A percentile compares a stretch with the other conserved stretches of the same genome.
Conservation (phyloP, 2,329 filamentous ascomycete genomes). For the Microdochium trichocladiopsis region DNA sequence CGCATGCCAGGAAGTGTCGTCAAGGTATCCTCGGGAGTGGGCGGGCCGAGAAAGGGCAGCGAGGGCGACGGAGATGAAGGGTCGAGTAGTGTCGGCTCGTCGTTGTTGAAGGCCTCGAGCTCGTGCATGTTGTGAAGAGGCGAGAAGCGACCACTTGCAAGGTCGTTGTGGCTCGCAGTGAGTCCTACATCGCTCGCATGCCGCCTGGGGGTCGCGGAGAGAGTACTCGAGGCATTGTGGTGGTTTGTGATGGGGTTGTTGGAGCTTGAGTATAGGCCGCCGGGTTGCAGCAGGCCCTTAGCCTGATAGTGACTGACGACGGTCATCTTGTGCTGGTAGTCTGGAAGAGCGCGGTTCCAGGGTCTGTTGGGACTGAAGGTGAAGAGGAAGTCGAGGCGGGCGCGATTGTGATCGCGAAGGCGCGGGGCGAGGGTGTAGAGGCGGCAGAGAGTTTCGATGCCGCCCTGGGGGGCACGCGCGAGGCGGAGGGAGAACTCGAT, state of each 20-base stretch:
- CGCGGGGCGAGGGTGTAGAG: constrained; percentile 13
- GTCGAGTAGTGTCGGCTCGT: background rate
- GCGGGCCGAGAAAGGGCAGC: constrained; percentile 6
- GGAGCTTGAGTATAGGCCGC: constrained; percentile 39
- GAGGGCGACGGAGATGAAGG: background rate
- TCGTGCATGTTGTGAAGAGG: background rate
- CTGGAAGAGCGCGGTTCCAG: constrained; percentile 14
- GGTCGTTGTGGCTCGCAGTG: background rate
- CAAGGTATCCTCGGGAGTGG: constrained; percentile 5
- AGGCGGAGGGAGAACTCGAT: background rate
- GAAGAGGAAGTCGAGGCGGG: constrained; percentile 35
- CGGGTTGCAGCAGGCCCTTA: constrained; percentile 37
- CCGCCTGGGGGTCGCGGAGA: background rate
- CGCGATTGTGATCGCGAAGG: constrained; percentile 18
- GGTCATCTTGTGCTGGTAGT: constrained; percentile 31
- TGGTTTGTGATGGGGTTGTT: constrained; percentile 26
- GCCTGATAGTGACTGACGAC: constrained; percentile 39
- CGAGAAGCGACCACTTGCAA: background rate
- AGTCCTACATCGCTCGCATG: background rate
- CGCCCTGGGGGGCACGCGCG: background rate
- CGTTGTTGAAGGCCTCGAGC: background rate
- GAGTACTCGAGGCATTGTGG: background rate
- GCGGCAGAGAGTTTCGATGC: constrained; percentile 1
- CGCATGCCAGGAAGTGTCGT: background rate
- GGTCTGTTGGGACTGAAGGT: constrained; percentile 13